A percentile compares a stretch with the other conserved stretches of the same genome.
These are phyloP conservation scores for Plasmodium inui DNA, from an alignment of 169 alveolate species.

Conservation along the genomic window DNA sequence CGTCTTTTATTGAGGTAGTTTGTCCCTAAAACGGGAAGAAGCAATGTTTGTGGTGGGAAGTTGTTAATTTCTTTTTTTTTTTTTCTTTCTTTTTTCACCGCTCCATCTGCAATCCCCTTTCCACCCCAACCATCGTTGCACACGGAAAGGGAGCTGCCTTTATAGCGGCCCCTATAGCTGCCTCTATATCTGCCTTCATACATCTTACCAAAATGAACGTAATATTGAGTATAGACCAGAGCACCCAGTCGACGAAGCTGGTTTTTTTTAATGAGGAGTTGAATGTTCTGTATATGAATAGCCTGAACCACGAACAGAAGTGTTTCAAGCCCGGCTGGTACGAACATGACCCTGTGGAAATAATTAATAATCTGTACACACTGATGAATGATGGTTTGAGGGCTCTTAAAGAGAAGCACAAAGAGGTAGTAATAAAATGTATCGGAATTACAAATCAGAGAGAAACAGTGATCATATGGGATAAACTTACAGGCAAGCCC, in stretches of 20 bases:
- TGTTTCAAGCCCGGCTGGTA: slow-evolving; percentile 89
- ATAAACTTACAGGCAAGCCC: slow-evolving; percentile 89
- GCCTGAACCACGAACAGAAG: slow-evolving; percentile 82
- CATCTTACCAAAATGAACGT: slow-evolving; percentile 60
- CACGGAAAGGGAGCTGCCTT: not conserved
- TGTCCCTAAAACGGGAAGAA: not conserved
- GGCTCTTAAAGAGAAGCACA: slow-evolving; percentile 67
- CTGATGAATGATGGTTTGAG: slow-evolving; percentile 83
- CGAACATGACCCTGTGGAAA: slow-evolving; percentile 88
- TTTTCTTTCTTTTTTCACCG: not conserved
- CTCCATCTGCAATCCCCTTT: not conserved
- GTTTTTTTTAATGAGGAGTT: slow-evolving; percentile 81
- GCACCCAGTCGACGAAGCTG: slow-evolving; percentile 91
- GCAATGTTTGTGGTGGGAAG: not conserved
- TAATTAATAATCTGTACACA: slow-evolving; percentile 79
- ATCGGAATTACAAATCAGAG: slow-evolving; percentile 91
- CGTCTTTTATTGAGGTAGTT: not conserved
- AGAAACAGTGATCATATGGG: slow-evolving; percentile 92
- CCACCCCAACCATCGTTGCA: not conserved
- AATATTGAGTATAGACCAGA: slow-evolving; percentile 86
- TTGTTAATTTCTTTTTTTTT: not conserved
- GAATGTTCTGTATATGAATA: slow-evolving; percentile 73
- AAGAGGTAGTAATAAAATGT: slow-evolving; percentile 76
- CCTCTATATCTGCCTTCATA: not conserved
- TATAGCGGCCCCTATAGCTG: no score